Evolutionary conservation across 2,329 filamentous ascomycete species (phyloP), one percentile per base, ranked within the genome.

Genomic region (Thelonectria olida): DNA sequence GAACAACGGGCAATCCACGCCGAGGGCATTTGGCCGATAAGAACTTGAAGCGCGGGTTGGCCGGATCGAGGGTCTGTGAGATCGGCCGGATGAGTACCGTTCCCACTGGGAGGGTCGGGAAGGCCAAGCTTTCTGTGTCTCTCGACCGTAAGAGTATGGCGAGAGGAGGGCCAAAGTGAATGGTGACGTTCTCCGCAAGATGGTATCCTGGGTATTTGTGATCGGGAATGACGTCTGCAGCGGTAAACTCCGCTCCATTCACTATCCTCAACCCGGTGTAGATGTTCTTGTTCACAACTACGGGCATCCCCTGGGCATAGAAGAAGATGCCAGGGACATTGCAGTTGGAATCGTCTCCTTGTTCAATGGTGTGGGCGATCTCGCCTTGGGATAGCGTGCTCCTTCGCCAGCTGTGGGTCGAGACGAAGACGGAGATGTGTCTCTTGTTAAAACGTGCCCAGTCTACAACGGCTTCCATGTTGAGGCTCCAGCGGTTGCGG

Each of bases 201-300:
- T 55, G 28, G 42, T 61, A 51, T 13, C 60, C 60, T 6, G 54
- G 60, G 60, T 20, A 54, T 17, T 62, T 62, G 7, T 48, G 60
- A 39, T 62, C 50, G 38, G 47, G 60, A 27, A 62, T 54, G 39
- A 58, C n/a, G 45, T 62, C 60, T n/a, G 19, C 60, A 27, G 60
- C 50, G 8, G 54, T 31, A 54, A 62, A 62, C 54, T 62, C 60
- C 3, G 53, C 55, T 17, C 60, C 44, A 48, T 62, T 62, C 27
- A 62, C 49, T 47, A 62, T 38, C 22, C 42, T 62, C 15, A 62
- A 54, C 49, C 60, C 60, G 39, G 60, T 58, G 39, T 62, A 62
- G 8, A 27, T 58, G 54, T 62, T 62, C 44, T 58, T 62, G 48
- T 62, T 62, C 20, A 62, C 50, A 42, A 62, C 60, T 22, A 62